Percentiles rank a stretch among this genome's conserved stretches.
phyloP scores from a whole-genome alignment of 1,284 basidiomycete species.

The Boletus semigastroideus region DNA sequence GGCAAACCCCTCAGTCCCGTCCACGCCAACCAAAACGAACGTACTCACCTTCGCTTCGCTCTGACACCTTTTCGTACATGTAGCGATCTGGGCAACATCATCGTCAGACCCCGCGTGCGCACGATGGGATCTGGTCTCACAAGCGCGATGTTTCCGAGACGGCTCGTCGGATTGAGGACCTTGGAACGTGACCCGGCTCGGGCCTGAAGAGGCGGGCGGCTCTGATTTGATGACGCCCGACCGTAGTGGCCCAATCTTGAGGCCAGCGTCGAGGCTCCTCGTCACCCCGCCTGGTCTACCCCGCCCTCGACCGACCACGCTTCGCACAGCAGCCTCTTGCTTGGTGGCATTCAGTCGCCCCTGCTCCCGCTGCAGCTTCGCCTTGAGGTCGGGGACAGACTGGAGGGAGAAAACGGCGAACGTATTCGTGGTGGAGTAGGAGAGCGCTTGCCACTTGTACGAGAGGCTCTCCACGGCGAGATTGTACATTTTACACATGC shows the following conservation, averaged over 20 bases:
- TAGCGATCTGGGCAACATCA: constrained; percentile 65
- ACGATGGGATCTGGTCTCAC: constrained; percentile 41
- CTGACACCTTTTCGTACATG: constrained; percentile 88
- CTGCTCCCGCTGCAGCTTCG: constrained; percentile 51
- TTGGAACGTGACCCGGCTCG: constrained; percentile 46
- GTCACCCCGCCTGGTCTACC: background rate
- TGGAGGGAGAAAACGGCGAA: constrained; percentile 49
- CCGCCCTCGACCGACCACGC: background rate
- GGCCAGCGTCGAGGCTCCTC: constrained; percentile 9
- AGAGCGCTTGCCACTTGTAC: constrained; percentile 68
- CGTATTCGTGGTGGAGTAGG: constrained; percentile 42
- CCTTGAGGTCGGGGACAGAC: constrained; percentile 53
- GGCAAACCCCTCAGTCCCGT: background rate
- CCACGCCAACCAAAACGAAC: background rate
- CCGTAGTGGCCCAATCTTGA: constrained; percentile 22
- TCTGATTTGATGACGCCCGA: constrained; percentile 22
- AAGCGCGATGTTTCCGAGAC: constrained; percentile 48
- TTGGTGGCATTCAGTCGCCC: constrained; percentile 41
- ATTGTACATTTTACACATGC: constrained; percentile 66
- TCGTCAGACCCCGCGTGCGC: constrained; percentile 10
- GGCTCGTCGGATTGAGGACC: constrained; percentile 45
- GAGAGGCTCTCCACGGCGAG: constrained; percentile 55
- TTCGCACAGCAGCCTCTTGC: constrained; percentile 29
- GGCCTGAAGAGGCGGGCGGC: constrained; percentile 28
- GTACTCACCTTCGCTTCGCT: constrained; percentile 71